Conservation (phyloP, 371 early-diverging fungal species). For the Apophysomyces sp. region DNA sequence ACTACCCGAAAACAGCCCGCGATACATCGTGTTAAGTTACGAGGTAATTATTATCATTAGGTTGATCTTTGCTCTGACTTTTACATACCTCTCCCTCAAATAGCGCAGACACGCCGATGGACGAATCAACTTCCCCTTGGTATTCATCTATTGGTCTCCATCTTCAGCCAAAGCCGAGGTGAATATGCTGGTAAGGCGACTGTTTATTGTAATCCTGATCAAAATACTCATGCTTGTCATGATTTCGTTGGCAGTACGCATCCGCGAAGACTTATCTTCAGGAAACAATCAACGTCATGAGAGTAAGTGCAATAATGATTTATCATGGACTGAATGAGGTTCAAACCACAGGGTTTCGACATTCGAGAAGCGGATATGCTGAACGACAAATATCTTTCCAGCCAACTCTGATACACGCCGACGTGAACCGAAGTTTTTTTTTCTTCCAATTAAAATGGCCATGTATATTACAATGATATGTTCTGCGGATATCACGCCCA, state of each 20-base stretch:
- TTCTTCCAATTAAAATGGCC: too few relatives aligned
- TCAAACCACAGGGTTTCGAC: constrained; percentile 39
- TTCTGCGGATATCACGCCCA: too few relatives aligned
- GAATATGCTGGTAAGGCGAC: constrained; percentile 55
- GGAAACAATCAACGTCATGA: constrained; percentile 49
- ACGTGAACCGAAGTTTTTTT: too few relatives aligned
- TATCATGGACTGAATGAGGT: background rate
- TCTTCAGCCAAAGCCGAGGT: constrained; percentile 51
- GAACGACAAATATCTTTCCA: constrained; percentile 52
- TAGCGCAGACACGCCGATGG: constrained; percentile 62
- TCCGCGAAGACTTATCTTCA: constrained; percentile 67
- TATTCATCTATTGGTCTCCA: constrained; percentile 70
- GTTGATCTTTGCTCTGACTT: background rate
- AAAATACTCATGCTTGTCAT: too few relatives aligned
- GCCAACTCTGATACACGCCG: constrained; percentile 7
- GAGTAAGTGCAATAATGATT: constrained; percentile 25
- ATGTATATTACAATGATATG: too few relatives aligned
- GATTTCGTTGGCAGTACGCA: constrained; percentile 49
- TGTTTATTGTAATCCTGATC: background rate
- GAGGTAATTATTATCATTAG: constrained; percentile 29
- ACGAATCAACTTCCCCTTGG: constrained; percentile 62
- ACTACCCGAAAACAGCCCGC: constrained; percentile 70
- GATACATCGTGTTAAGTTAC: constrained; percentile 69
- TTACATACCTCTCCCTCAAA: background rate
- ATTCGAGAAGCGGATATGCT: constrained; percentile 56